Evolutionary conservation across 2,329 filamentous ascomycete species (phyloP).

Genomic region (Fusarium clavum): DNA sequence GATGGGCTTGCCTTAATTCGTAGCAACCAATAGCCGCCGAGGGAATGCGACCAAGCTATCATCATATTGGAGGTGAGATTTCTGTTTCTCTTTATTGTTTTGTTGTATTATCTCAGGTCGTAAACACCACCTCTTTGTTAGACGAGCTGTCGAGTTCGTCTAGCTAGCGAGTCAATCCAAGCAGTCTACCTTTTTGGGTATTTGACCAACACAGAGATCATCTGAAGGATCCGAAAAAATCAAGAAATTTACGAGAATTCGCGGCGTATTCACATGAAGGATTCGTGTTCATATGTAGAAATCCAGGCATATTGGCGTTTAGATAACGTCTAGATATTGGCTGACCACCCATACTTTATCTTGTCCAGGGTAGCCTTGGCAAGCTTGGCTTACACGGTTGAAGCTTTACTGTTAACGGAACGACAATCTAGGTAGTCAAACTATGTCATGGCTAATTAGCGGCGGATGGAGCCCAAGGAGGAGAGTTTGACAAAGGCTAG

Average conservation of each 20-base stretch:
- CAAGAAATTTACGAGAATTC: background rate
- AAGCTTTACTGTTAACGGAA: background rate
- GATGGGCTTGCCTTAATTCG: background rate
- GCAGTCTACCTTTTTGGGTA: background rate
- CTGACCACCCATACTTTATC: constrained; percentile 10
- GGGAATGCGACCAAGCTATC: background rate
- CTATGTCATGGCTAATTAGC: background rate
- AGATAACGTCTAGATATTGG: constrained; percentile 27
- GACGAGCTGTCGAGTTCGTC: background rate
- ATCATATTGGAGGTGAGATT: background rate
- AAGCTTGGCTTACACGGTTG: background rate
- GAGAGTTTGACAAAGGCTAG: background rate
- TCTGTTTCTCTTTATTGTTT: background rate
- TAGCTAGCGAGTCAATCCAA: background rate
- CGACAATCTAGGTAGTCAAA: background rate
- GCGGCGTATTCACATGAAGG: background rate
- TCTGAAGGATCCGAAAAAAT: background rate
- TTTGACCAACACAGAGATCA: background rate
- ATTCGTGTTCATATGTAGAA: background rate
- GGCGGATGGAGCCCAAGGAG: background rate
- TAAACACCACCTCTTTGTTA: background rate
- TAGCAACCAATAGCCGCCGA: background rate
- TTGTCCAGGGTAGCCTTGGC: constrained; percentile 18
- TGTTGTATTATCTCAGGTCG: background rate
- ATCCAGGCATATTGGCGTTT: constrained; percentile 1